phyloP scores from a whole-genome alignment of 345 rosid genomes.

The Eucalyptus cloeziana region DNA sequence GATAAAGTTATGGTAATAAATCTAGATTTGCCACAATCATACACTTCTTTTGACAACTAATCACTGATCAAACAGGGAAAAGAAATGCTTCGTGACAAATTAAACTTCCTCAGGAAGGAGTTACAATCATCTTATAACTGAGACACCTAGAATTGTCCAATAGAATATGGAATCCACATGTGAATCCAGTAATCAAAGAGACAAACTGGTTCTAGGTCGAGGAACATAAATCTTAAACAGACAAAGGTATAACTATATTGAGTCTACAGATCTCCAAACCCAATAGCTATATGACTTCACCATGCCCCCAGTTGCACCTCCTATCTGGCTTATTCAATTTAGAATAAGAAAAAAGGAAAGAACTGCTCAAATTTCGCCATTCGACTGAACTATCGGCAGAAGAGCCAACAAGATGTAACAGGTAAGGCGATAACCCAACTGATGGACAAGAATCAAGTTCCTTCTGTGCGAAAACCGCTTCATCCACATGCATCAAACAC shows the following conservation, averaged over 20 bases:
- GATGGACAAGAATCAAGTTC: not conserved
- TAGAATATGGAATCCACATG: not conserved
- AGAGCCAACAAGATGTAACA: not conserved
- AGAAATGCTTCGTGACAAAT: not conserved
- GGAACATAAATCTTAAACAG: not conserved
- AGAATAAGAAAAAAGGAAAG: not conserved
- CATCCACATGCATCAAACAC: not conserved
- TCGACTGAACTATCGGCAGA: not conserved
- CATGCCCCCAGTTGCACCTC: not conserved
- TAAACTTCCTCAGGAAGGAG: not conserved
- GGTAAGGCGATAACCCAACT: not conserved
- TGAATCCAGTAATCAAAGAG: not conserved
- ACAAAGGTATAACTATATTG: not conserved
- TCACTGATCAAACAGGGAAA: not conserved
- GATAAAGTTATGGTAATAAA: not conserved
- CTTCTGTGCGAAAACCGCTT: not conserved
- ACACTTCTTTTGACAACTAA: not conserved
- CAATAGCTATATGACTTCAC: not conserved
- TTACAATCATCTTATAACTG: not conserved
- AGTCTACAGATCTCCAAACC: not conserved
- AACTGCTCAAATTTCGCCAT: not conserved
- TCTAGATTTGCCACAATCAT: not conserved
- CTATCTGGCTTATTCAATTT: not conserved
- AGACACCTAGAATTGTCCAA: not conserved
- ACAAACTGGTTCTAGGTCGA: not conserved